phyloP scores from a whole-genome alignment of 2,329 filamentous ascomycete genomes.

The Delphinella strobiligena region DNA sequence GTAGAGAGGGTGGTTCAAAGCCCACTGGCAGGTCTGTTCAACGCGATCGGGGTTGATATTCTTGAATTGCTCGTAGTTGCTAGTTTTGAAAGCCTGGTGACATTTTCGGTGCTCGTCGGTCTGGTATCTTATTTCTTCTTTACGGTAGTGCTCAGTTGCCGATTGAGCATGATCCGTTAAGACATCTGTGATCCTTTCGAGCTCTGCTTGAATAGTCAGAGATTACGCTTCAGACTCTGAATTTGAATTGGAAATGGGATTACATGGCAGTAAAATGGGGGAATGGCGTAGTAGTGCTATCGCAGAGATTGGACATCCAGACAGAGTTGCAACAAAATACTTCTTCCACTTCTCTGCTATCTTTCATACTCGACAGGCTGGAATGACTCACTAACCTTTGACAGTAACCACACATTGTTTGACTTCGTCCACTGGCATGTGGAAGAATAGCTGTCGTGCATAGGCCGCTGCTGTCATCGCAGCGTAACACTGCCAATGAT shows the following conservation, averaged over 20 bases:
- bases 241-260: too few species aligned
- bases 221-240: too few species aligned
- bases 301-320: too few species aligned
- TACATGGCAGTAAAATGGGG: too few species aligned
- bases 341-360: too few species aligned
- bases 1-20: slow-evolving; percentile 18
- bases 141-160: background rate
- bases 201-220: too few species aligned
- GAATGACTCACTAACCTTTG: slow-evolving; percentile 1
- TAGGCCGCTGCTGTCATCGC: slow-evolving; percentile 14
- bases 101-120: slow-evolving; percentile 1
- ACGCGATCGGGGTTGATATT: slow-evolving; percentile 20
- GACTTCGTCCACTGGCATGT: slow-evolving; percentile 4
- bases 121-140: background rate
- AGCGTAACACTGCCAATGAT: slow-evolving; percentile 15
- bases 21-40: slow-evolving; percentile 24
- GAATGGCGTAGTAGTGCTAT: too few species aligned
- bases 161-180: too few species aligned
- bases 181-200: too few species aligned
- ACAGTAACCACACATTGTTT: background rate
- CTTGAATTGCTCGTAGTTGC: slow-evolving; percentile 19
- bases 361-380: too few species aligned
- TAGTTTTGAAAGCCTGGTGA: slow-evolving; percentile 15
- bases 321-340: too few species aligned
- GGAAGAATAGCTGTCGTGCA: slow-evolving; percentile 6